Conservation (phyloP, 768 basidiomycete genomes). For the Lactarius indigo region DNA sequence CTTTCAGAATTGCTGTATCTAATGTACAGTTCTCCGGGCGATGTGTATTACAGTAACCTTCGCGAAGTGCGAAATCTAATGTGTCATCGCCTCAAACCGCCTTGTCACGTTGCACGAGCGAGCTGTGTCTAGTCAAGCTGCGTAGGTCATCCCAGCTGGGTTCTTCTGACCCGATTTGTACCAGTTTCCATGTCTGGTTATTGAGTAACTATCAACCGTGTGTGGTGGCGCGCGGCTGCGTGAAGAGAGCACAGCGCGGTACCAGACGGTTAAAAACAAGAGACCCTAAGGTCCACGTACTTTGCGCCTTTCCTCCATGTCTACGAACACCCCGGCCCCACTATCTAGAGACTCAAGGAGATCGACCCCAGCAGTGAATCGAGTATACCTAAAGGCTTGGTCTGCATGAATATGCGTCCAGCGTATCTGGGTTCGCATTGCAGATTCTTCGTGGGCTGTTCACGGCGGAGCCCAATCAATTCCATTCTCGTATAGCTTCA, state of each 20-base stretch:
- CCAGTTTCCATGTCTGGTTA: not conserved
- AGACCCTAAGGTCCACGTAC: not conserved
- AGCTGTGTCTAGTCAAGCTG: no score
- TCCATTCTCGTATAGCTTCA: not conserved
- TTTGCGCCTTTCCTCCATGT: not conserved
- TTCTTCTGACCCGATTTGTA: not conserved
- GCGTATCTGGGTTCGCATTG: conserved; percentile 1
- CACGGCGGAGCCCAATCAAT: not conserved
- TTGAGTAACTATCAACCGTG: not conserved
- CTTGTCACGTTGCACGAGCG: not conserved
- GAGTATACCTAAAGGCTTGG: conserved; percentile 2
- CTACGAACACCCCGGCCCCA: not conserved
- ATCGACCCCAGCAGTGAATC: not conserved
- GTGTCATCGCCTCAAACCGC: no score
- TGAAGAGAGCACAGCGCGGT: not conserved
- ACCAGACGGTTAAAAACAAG: not conserved
- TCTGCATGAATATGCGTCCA: not conserved
- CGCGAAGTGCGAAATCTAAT: no score
- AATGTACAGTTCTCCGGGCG: not conserved
- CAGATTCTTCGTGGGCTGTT: not conserved
- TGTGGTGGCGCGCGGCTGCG: not conserved
- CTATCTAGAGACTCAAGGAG: not conserved
- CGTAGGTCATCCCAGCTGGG: no score
- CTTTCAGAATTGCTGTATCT: not conserved
- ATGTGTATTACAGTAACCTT: not conserved